Percentiles rank a stretch among this genome's conserved stretches.
phyloP scores from a whole-genome alignment of 306 rosid species.

The Lathyrus tuberosus region DNA sequence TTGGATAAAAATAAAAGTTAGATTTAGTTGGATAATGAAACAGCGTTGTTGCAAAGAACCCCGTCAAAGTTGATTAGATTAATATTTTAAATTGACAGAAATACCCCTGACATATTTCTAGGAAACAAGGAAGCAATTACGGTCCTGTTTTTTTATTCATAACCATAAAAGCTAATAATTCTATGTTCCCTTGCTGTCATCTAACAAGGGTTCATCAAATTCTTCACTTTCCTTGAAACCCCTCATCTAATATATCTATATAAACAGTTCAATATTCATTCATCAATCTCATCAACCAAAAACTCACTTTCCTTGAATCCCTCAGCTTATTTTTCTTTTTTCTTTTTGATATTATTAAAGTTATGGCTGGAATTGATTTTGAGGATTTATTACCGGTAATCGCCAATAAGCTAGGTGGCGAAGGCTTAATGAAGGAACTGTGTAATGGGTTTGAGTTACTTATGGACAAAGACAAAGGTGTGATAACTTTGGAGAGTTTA shows the following conservation, averaged over 20 bases:
- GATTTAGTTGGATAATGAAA: no score
- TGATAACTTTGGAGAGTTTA: constrained; percentile 39
- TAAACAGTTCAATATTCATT: not conserved
- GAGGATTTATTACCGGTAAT: constrained; percentile 38
- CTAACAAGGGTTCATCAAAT: constrained; percentile 16
- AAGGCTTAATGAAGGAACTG: constrained; percentile 33
- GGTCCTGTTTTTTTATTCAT: not conserved
- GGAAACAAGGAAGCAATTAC: constrained; percentile 40
- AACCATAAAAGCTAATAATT: constrained; percentile 8
- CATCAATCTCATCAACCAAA: constrained; percentile 1
- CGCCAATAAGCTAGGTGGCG: constrained; percentile 32
- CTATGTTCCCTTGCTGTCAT: constrained; percentile 37
- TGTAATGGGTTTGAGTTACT: constrained; percentile 29
- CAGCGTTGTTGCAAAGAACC: not conserved
- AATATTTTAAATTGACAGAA: constrained; percentile 3
- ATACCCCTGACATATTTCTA: constrained; percentile 35
- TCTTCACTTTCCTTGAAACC: constrained; percentile 32
- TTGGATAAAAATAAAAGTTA: no score
- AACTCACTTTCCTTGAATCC: not conserved
- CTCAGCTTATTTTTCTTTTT: not conserved
- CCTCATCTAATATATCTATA: constrained; percentile 5
- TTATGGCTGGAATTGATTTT: constrained; percentile 31
- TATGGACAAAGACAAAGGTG: constrained; percentile 39
- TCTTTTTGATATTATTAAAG: not conserved
- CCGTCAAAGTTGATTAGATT: constrained; percentile 15